Evolutionary conservation across 257 asterid genomes (phyloP), one percentile per base, ranked within the genome.

Genomic region (Petunia secreta): DNA sequence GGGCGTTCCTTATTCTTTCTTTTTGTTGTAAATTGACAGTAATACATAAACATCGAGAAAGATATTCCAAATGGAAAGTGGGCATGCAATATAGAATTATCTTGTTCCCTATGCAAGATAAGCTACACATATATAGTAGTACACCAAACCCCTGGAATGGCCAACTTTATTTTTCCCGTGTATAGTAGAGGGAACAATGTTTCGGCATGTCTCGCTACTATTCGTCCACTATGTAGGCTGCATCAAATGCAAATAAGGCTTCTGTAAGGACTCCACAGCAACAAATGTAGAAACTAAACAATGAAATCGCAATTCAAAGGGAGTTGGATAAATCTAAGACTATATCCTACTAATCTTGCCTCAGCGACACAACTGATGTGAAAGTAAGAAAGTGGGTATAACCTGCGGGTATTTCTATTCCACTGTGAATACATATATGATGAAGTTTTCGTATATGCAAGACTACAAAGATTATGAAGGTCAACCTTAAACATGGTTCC

Each of bases 71-170:
- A 1, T 54, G 36, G 10, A 73, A 44, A 48, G 46, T 48, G 60
- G 77, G 46, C 52, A 73, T 50, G 34, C 36, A 13, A 4, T 50
- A 37, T 15, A 36, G 62, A 73, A 50, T 11, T 16, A 73, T 73
- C 36, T 50, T 73, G 48, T 11, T 73, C 63, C 77, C 77, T 11
- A 71, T 71, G 77, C 44, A 71, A 50, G 44, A 11, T 34, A 36
- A 73, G 36, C 3, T 36, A 3, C 38, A 73, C 78, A 36, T 3
- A 73, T 34, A 50, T 13, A 10, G 48, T 73, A 50, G 11, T 6
- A 73, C 63, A 50, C 46, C 2, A 52, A 52, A 36, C 11, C 2
- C 34, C 77, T 6, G 11, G 25, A 1, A 46, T 46, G 58, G 59
- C 13, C 0, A 10, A 34, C 11, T 48, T 48, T 34, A 71, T 71